A percentile compares a stretch with the other conserved stretches of the same genome.
Evolutionary conservation across 176 grass and related monocot genomes (phyloP).

Genomic region (Carex parvula): DNA sequence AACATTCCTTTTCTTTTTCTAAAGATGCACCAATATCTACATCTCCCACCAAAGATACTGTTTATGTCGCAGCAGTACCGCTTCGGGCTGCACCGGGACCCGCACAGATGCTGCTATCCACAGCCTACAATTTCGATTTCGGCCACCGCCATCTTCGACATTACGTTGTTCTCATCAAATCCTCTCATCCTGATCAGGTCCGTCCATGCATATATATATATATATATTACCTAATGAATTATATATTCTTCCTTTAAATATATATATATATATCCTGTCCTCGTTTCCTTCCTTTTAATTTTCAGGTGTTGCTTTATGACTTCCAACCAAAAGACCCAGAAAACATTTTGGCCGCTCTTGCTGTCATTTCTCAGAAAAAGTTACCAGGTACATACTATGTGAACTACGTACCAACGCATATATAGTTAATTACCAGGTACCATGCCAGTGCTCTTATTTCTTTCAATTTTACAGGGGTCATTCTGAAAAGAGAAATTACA

Average conservation of each 20-base stretch:
- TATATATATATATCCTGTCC: neutral
- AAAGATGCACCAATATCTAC: neutral
- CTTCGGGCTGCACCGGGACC: slow-evolving; percentile 52
- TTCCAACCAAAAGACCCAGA: slow-evolving; percentile 80
- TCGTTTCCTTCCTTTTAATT: neutral
- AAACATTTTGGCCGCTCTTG: slow-evolving; percentile 39
- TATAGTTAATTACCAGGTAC: slow-evolving; percentile 43
- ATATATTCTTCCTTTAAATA: no score
- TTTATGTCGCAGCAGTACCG: slow-evolving; percentile 74
- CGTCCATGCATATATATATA: neutral
- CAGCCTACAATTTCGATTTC: slow-evolving; percentile 45
- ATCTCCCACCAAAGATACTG: slow-evolving; percentile 6
- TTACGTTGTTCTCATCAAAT: slow-evolving; percentile 69
- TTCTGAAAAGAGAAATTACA: slow-evolving; percentile 44
- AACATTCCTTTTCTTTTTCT: neutral
- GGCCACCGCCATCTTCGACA: slow-evolving; percentile 63
- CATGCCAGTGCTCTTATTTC: neutral
- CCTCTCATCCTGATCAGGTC: slow-evolving; percentile 8
- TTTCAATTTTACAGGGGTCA: slow-evolving; percentile 50
- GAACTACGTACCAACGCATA: no score
- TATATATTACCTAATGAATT: neutral
- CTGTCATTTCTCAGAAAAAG: slow-evolving; percentile 42
- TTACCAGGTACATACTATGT: slow-evolving; percentile 42
- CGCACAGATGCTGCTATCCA: slow-evolving; percentile 49
- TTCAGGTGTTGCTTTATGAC: slow-evolving; percentile 60